Percentiles rank a stretch among this genome's conserved stretches.
phyloP scores from a whole-genome alignment of 768 basidiomycete species.

The Podaxis mareebaensis region DNA sequence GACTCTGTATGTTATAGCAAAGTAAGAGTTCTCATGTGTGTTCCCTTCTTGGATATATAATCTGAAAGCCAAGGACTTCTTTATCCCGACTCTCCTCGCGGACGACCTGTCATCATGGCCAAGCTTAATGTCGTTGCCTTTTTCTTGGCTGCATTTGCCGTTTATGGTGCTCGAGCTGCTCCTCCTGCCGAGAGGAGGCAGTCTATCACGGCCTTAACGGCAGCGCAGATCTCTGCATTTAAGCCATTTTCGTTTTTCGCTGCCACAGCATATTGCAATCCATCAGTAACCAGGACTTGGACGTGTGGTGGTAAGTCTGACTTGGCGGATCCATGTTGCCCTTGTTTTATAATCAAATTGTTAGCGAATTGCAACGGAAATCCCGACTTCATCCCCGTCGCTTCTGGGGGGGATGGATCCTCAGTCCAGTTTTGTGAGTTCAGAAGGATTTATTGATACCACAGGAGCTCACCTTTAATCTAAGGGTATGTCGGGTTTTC shows the following conservation, averaged over 20 bases:
- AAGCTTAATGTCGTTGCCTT: conserved; percentile 17
- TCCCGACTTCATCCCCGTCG: conserved; percentile 41
- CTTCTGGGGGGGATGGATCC: conserved; percentile 43
- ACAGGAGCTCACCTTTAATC: conserved; percentile 13
- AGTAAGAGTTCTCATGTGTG: not conserved
- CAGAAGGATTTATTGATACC: conserved; percentile 30
- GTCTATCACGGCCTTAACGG: conserved; percentile 35
- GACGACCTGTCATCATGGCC: conserved; percentile 1
- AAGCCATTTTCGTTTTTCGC: conserved; percentile 50
- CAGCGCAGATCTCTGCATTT: conserved; percentile 40
- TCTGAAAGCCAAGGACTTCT: not conserved
- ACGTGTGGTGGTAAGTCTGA: conserved; percentile 40
- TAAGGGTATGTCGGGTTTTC: not conserved
- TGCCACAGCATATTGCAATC: conserved; percentile 46
- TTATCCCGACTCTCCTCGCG: not conserved
- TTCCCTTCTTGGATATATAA: not conserved
- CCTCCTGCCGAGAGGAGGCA: conserved; percentile 26
- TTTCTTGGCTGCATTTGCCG: conserved; percentile 20
- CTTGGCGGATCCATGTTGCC: not conserved
- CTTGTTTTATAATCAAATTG: not conserved
- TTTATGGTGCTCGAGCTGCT: conserved; percentile 22
- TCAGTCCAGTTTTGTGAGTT: conserved; percentile 39
- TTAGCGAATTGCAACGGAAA: conserved; percentile 43
- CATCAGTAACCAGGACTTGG: conserved; percentile 47
- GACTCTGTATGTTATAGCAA: not conserved